Percentiles rank a stretch among this genome's conserved stretches.
phyloP scores from a whole-genome alignment of 495 filamentous ascomycete species.

The Cenococcum geophilum region DNA sequence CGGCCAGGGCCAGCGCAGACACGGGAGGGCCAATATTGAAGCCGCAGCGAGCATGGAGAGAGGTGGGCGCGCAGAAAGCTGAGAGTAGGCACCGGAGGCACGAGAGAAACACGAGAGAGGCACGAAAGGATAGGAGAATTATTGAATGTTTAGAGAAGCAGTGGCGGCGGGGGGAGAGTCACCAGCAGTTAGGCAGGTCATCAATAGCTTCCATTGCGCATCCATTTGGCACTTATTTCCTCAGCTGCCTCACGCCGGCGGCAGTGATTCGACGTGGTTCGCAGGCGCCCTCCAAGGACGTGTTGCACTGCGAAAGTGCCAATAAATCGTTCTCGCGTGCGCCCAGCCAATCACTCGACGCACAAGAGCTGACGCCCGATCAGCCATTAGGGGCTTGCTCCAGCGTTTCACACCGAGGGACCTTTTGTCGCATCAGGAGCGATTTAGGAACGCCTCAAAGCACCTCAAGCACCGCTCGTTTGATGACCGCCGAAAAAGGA shows the following conservation, averaged over 20 bases:
- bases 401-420: conserved; percentile 18
- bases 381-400: conserved; percentile 8
- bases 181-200: conserved; percentile 14
- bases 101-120: too few species aligned
- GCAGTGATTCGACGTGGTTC: conserved; percentile 6
- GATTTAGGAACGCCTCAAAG: neutral
- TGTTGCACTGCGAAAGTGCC: conserved; percentile 16
- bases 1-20: neutral
- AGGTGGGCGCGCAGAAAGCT: too few species aligned
- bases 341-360: conserved; percentile 8
- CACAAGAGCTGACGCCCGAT: conserved; percentile 3
- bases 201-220: neutral
- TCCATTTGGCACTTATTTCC: neutral
- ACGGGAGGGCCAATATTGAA: neutral
- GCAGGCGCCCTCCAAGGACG: conserved; percentile 9
- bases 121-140: too few species aligned
- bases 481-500: neutral
- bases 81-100: too few species aligned
- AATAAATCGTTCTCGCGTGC: conserved; percentile 14
- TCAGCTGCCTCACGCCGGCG: neutral
- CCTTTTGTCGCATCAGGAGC: neutral
- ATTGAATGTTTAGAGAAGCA: too few species aligned
- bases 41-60: too few species aligned
- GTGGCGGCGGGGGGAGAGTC: neutral
- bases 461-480: neutral